Conservation (phyloP, 495 filamentous ascomycete species). For the Penicillium odoratum region DNA sequence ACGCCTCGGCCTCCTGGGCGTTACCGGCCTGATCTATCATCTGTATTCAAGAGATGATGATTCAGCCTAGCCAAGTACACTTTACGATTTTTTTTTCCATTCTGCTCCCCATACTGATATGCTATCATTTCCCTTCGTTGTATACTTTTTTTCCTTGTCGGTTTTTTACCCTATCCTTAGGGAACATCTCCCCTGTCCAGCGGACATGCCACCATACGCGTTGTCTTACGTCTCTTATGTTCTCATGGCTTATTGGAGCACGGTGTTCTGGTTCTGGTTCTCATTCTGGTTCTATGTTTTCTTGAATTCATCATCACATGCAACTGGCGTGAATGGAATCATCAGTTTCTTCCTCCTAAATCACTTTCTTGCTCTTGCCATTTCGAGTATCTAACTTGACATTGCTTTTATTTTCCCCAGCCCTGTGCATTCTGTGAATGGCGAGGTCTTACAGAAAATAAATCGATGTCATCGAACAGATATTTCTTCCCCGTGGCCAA, state of each 20-base stretch:
- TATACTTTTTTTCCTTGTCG: slow-evolving; percentile 20
- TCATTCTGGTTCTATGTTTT: slow-evolving; percentile 18
- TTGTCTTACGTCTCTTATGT: slow-evolving; percentile 34
- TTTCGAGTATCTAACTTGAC: slow-evolving; percentile 6
- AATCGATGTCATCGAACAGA: background rate
- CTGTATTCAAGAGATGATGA: background rate
- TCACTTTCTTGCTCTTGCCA: background rate
- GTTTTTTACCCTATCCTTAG: slow-evolving; percentile 2
- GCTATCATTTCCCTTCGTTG: slow-evolving; percentile 19
- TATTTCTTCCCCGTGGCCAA: background rate
- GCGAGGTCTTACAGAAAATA: background rate
- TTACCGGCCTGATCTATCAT: slow-evolving; percentile 56
- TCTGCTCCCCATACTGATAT: slow-evolving; percentile 16
- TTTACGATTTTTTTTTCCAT: slow-evolving; percentile 6
- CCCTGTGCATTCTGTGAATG: background rate
- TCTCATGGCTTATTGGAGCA: slow-evolving; percentile 22
- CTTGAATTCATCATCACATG: background rate
- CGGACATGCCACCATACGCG: slow-evolving; percentile 24
- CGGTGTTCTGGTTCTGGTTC: slow-evolving; percentile 23
- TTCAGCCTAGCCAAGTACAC: background rate
- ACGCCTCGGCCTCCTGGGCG: slow-evolving; percentile 71
- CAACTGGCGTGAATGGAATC: slow-evolving; percentile 4
- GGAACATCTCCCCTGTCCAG: slow-evolving; percentile 12
- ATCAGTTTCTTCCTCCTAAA: background rate
- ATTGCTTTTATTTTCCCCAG: background rate